Conservation (phyloP, 2,329 filamentous ascomycete genomes). For the Apiospora aurea region DNA sequence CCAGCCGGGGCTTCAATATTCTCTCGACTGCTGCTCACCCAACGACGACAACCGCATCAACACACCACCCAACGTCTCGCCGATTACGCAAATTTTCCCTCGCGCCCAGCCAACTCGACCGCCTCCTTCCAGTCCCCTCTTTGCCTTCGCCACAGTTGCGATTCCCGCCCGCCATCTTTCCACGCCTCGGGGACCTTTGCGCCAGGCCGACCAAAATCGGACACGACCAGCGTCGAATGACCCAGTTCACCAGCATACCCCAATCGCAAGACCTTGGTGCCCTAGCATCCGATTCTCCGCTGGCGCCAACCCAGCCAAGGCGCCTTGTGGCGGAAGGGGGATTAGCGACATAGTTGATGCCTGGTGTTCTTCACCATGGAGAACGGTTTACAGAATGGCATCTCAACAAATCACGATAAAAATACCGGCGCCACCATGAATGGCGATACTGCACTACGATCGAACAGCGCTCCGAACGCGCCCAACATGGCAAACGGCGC, state of each 20-base stretch:
- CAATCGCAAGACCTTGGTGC: slow-evolving; percentile 10
- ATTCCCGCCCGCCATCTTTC: background rate
- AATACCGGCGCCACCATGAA: slow-evolving; percentile 50
- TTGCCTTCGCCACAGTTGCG: background rate
- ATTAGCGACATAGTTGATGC: slow-evolving; percentile 50
- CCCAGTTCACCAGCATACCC: background rate
- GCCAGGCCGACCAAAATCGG: background rate
- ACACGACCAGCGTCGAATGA: background rate
- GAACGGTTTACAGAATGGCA: slow-evolving; percentile 59
- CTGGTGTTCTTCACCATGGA: slow-evolving; percentile 61
- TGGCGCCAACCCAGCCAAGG: slow-evolving; percentile 34
- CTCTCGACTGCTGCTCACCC: slow-evolving; percentile 1
- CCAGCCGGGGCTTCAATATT: background rate
- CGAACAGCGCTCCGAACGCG: slow-evolving; percentile 28
- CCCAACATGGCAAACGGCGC: slow-evolving; percentile 42
- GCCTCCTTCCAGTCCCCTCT: background rate
- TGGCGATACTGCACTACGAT: slow-evolving; percentile 34
- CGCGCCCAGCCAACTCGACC: background rate
- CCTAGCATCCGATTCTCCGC: slow-evolving; percentile 27
- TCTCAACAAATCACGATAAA: slow-evolving; percentile 64
- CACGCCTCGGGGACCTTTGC: background rate
- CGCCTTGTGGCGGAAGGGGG: slow-evolving; percentile 44
- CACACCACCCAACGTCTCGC: background rate
- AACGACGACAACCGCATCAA: slow-evolving; percentile 15
- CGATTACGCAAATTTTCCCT: background rate